phyloP scores from a whole-genome alignment of 2,329 filamentous ascomycete genomes.

The Phaeomoniella chlamydospora region DNA sequence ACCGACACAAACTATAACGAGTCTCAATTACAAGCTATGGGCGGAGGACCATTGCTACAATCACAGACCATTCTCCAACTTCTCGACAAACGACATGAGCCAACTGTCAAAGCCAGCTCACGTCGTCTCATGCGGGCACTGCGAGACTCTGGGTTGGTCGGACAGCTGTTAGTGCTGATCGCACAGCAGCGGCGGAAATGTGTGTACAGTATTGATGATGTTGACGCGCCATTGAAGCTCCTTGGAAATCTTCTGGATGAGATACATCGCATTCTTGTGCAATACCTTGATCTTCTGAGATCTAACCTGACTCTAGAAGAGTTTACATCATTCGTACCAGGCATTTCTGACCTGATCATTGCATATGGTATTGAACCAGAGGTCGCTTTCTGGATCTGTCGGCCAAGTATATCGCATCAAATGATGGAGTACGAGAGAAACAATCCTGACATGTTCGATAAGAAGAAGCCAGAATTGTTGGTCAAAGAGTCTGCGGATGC shows the following conservation, averaged over 20 bases:
- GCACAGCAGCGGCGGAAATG: constrained; percentile 84
- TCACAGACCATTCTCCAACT: constrained; percentile 67
- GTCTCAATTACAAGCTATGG: constrained; percentile 72
- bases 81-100: constrained; percentile 68
- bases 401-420: constrained; percentile 56
- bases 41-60: constrained; percentile 66
- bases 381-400: constrained; percentile 72
- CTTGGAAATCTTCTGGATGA: constrained; percentile 81
- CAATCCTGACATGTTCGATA: constrained; percentile 13
- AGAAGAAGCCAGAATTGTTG: constrained; percentile 12
- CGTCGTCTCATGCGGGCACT: constrained; percentile 68
- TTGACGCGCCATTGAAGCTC: constrained; percentile 72
- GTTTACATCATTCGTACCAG: constrained; percentile 67
- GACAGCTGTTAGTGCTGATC: constrained; percentile 74
- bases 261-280: constrained; percentile 67
- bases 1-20: constrained; percentile 81
- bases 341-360: constrained; percentile 56
- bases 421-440: constrained; percentile 31
- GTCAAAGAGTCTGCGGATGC: constrained; percentile 11
- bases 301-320: constrained; percentile 61
- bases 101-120: constrained; percentile 48
- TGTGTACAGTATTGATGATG: constrained; percentile 57
- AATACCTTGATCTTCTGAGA: constrained; percentile 80
- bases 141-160: constrained; percentile 61
- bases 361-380: constrained; percentile 68